A percentile compares a stretch with the other conserved stretches of the same genome.
Conservation (phyloP, 1,284 basidiomycete genomes). For the Chiua sp. region DNA sequence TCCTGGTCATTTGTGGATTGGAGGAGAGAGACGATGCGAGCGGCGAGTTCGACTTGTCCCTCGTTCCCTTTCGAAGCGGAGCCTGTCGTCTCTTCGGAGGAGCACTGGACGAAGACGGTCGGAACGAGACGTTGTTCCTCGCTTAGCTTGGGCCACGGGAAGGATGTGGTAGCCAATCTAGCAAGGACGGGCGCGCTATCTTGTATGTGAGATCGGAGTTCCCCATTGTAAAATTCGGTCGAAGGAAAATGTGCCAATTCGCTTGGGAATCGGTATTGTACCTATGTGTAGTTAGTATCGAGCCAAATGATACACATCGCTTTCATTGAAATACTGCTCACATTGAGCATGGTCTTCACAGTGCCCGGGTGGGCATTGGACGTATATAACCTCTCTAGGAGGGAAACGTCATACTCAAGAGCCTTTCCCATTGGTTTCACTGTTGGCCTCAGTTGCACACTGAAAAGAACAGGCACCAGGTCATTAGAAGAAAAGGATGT, state of each 20-base stretch:
- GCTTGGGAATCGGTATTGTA: constrained; percentile 66
- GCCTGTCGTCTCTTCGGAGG: constrained; percentile 61
- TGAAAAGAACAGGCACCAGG: constrained; percentile 28
- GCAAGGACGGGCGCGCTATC: constrained; percentile 46
- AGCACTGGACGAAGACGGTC: constrained; percentile 62
- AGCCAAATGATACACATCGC: too few relatives aligned
- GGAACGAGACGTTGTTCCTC: constrained; percentile 43
- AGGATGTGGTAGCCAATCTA: constrained; percentile 45
- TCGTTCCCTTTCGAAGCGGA: constrained; percentile 64
- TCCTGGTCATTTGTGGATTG: constrained; percentile 1
- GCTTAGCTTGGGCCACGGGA: constrained; percentile 57
- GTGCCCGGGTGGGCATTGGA: constrained; percentile 43
- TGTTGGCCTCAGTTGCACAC: constrained; percentile 68
- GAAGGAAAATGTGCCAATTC: constrained; percentile 66
- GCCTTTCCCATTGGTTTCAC: constrained; percentile 61
- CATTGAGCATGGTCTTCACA: constrained; percentile 64
- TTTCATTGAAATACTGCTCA: constrained; percentile 27
- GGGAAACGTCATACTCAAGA: constrained; percentile 61
- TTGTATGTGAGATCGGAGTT: constrained; percentile 52
- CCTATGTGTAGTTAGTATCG: constrained; percentile 29
- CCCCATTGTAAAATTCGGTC: constrained; percentile 60
- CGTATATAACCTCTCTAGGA: constrained; percentile 63
- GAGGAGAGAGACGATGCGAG: constrained; percentile 26
- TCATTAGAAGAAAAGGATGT: background rate
- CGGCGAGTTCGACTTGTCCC: constrained; percentile 58